phyloP scores from a whole-genome alignment of 768 basidiomycete species.

The Leccinum arenicola region DNA sequence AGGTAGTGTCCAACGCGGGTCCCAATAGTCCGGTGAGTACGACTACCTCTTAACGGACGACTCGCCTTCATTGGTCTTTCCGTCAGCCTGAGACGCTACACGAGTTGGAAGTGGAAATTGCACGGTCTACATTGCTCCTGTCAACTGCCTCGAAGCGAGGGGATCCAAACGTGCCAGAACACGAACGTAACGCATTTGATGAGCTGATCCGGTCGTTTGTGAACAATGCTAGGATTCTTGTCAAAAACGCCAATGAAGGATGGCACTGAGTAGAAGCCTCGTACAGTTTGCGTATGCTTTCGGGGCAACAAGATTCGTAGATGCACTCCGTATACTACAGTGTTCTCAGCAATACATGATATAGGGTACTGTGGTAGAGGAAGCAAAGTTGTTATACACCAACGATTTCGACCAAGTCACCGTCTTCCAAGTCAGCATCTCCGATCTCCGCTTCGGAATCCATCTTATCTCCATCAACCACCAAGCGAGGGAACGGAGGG shows the following conservation, averaged over 20 bases:
- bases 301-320: slow-evolving; percentile 1
- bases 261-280: slow-evolving; percentile 32
- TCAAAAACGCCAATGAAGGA: slow-evolving; percentile 66
- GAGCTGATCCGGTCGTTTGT: slow-evolving; percentile 90
- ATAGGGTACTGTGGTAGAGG: slow-evolving; percentile 3
- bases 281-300: not conserved
- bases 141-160: slow-evolving; percentile 67
- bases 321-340: not conserved
- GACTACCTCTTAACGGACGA: not conserved
- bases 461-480: slow-evolving; percentile 72
- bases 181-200: slow-evolving; percentile 77
- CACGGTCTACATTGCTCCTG: slow-evolving; percentile 68
- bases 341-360: not conserved
- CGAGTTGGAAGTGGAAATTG: slow-evolving; percentile 89
- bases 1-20: slow-evolving; percentile 63
- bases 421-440: slow-evolving; percentile 72
- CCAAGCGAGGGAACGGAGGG: slow-evolving; percentile 35
- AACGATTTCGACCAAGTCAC: slow-evolving; percentile 74
- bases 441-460: slow-evolving; percentile 58
- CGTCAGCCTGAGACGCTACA: slow-evolving; percentile 61
- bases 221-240: slow-evolving; percentile 88
- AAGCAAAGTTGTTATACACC: slow-evolving; percentile 39
- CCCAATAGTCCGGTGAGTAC: slow-evolving; percentile 49
- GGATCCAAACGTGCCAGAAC: slow-evolving; percentile 55
- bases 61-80: slow-evolving; percentile 2